Percentiles rank a stretch among this genome's conserved stretches.
These are phyloP conservation scores for Onygenales sp. DNA, from an alignment of 2,329 filamentous ascomycete genomes.

Conservation along the genomic window DNA sequence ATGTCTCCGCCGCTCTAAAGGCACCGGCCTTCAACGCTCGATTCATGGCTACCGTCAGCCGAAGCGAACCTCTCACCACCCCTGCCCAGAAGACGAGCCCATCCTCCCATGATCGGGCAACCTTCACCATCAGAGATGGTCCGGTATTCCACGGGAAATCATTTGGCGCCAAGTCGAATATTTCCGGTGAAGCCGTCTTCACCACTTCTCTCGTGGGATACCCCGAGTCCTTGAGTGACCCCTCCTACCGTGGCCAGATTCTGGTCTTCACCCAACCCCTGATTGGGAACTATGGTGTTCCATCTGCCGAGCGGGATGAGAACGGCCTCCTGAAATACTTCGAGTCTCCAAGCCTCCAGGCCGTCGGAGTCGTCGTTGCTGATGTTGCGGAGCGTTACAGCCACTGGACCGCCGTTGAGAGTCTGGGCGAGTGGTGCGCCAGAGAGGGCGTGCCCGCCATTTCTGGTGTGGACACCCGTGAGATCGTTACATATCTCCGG, in stretches of 20 bases:
- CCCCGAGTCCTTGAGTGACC: constrained; percentile 73
- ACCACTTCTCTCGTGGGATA: constrained; percentile 97
- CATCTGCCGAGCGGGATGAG: constrained; percentile 73
- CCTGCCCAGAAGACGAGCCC: constrained; percentile 50
- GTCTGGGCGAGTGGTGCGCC: constrained; percentile 85
- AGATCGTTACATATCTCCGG: constrained; percentile 88
- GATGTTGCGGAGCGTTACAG: constrained; percentile 91
- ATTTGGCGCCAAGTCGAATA: constrained; percentile 92
- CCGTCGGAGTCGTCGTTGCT: constrained; percentile 87
- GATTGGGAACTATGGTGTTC: constrained; percentile 97
- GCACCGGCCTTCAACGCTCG: constrained; percentile 26
- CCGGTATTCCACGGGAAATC: constrained; percentile 94
- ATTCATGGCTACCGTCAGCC: constrained; percentile 57
- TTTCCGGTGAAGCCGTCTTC: constrained; percentile 97
- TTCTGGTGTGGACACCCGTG: constrained; percentile 92
- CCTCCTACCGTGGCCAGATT: constrained; percentile 70
- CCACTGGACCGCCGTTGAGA: constrained; percentile 98
- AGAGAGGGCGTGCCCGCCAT: constrained; percentile 94
- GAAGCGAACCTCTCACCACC: constrained; percentile 53
- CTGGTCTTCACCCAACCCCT: constrained; percentile 96
- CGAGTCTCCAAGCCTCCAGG: constrained; percentile 95
- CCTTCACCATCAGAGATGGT: constrained; percentile 91
- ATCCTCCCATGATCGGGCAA: constrained; percentile 67
- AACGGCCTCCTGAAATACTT: constrained; percentile 94
- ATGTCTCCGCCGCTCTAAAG: constrained; percentile 34